Base-by-base conservation (phyloP, 768 basidiomycete genomes). In the Ephemerocybe angulata region DNA sequence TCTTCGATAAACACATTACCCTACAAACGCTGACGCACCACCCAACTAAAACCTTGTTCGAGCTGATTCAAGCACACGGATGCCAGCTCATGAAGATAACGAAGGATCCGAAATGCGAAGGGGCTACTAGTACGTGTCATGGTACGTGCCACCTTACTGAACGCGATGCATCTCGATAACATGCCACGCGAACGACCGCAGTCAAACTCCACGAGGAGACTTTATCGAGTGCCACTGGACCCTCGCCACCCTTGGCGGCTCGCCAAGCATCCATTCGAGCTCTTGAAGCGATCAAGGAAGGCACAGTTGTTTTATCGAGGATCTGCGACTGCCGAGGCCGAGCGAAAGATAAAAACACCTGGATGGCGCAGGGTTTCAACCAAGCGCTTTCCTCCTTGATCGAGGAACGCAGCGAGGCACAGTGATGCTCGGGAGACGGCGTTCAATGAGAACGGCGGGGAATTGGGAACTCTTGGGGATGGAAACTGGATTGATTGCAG, bases 1-100 rank as follows among this genome's bases (percentile, higher is more conserved):
- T 93, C 67, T 90, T 85, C 62, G 84, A 91, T 67, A 77, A 78
- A 59, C 83, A 91, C 59, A 80, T 93, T 67, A 83, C 83, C 25
- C 71, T 90, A 53, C 81, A 83, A 62, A 89, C 85, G 29, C 73
- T 91, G 19, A 82, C 87, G 3, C 82, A 84, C 60, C 89, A 92
- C 67, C 91, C 90, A 1, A 88, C 86, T 24, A 87, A 87, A 63
- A 73, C 82, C 50, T 75, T 93, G 12, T 84, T 85, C 51, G 89
- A 92, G 62, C 65, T 89, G 25, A 72, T 91, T 50, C 87, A 91
- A 63, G 78, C 81, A 27, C 79, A 85, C 60, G 85, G 86, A 40
- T 90, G 90, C 61, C 84, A 83, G 49, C 71, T 77, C 53, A 86
- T 90, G 54, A 74, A 80, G 55, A 76, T 88, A 42, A 64, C 73